Conservation (phyloP, 1,284 basidiomycete species). For the Cryptococcus jaspeensis region DNA sequence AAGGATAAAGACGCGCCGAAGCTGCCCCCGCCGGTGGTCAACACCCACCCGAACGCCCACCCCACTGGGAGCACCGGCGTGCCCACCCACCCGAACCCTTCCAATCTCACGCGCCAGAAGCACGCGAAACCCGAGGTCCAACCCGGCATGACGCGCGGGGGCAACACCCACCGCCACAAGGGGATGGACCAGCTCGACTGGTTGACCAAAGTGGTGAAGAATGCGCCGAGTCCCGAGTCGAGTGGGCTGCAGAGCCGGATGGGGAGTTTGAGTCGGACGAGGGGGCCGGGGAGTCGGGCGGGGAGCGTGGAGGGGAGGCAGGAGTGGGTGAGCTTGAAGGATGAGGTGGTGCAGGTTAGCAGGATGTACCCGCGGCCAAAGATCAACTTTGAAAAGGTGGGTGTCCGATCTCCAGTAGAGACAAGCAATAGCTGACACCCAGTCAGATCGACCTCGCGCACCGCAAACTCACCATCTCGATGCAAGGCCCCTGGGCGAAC, state of each 20-base stretch:
- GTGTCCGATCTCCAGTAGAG: conserved; percentile 7
- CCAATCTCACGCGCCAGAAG: conserved; percentile 40
- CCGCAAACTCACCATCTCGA: conserved; percentile 77
- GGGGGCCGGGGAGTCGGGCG: conserved; percentile 15
- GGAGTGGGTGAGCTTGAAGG: conserved; percentile 63
- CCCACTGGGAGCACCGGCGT: too few relatives aligned
- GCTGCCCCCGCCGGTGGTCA: conserved; percentile 28
- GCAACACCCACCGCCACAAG: conserved; percentile 20
- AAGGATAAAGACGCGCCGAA: conserved; percentile 16
- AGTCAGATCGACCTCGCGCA: conserved; percentile 71
- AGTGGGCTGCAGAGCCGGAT: conserved; percentile 23
- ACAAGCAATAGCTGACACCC: not conserved
- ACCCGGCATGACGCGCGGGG: conserved; percentile 48
- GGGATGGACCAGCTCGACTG: conserved; percentile 51
- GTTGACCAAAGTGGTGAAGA: conserved; percentile 48
- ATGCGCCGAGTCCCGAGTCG: conserved; percentile 28
- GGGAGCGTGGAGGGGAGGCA: conserved; percentile 20
- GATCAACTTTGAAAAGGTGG: conserved; percentile 80
- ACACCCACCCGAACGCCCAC: not conserved
- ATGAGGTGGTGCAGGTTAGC: conserved; percentile 79
- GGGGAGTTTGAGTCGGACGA: conserved; percentile 19
- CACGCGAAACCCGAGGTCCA: conserved; percentile 26
- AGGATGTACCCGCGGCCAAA: conserved; percentile 66
- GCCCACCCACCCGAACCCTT: conserved; percentile 14
- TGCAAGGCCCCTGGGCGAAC: conserved; percentile 89